Percentiles rank a stretch among this genome's conserved stretches.
These are phyloP conservation scores for Kondoa subrosea DNA, from an alignment of 768 basidiomycete genomes.

Conservation along the genomic window DNA sequence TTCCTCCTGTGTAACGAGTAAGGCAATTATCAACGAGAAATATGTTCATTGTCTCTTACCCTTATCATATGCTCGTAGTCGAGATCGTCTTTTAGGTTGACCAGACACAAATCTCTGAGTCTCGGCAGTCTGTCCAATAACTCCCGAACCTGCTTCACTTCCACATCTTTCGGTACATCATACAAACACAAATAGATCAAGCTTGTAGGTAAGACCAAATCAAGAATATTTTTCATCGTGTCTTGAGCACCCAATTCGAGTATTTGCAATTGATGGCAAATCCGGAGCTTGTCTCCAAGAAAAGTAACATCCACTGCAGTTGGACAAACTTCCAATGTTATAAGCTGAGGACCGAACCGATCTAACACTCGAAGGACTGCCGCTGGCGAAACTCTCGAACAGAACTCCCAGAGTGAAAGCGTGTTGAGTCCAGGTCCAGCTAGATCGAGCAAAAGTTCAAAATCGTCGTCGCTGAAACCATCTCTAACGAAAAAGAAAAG, in stretches of 20 bases:
- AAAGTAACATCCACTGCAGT: not conserved
- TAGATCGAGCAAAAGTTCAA: not conserved
- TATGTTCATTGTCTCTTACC: not conserved
- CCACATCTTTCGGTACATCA: not conserved
- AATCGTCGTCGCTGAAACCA: not conserved
- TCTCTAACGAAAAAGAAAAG: not conserved
- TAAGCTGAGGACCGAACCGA: not conserved
- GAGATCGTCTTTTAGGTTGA: not conserved
- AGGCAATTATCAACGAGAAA: no score
- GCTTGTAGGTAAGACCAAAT: not conserved
- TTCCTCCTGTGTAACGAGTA: no score
- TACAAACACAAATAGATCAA: not conserved
- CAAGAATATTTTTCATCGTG: not conserved
- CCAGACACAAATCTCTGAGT: not conserved
- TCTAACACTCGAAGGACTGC: not conserved
- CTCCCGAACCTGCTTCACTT: not conserved
- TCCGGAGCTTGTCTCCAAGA: not conserved
- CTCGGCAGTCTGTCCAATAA: not conserved
- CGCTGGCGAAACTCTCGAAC: not conserved
- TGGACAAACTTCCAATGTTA: not conserved
- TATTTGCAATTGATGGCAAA: not conserved
- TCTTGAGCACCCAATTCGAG: not conserved
- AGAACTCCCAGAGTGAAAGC: not conserved
- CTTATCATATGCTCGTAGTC: not conserved
- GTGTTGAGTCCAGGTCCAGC: not conserved